Evolutionary conservation across 108 stramenopile species (phyloP).

Genomic region (Fragilaria radians): DNA sequence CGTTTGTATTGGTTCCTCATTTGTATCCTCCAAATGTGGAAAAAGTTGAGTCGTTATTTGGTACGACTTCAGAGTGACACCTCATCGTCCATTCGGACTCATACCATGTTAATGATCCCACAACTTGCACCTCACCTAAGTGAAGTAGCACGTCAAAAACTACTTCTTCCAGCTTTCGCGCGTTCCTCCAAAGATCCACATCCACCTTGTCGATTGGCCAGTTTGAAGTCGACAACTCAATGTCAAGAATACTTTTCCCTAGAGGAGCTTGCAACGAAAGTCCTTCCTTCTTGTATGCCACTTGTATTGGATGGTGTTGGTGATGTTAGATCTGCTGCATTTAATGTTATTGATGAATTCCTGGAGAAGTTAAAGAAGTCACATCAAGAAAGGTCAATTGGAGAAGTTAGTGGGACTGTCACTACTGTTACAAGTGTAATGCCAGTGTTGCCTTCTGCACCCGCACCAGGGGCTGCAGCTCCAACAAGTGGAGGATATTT

Average conservation of each 20-base stretch:
- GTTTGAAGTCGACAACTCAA: constrained; percentile 38
- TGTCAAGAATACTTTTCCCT: constrained; percentile 54
- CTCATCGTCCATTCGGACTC: constrained; percentile 73
- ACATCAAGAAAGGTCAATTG: constrained; percentile 35
- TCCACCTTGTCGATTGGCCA: constrained; percentile 68
- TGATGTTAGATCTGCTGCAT: constrained; percentile 74
- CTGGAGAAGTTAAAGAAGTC: constrained; percentile 52
- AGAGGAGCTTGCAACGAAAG: constrained; percentile 50
- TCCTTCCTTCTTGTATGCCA: constrained; percentile 60
- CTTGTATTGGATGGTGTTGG: constrained; percentile 52
- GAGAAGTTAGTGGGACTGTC: constrained; percentile 25
- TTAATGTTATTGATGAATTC: constrained; percentile 51
- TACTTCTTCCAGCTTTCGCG: constrained; percentile 70
- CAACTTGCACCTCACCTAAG: constrained; percentile 68
- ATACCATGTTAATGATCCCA: constrained; percentile 82
- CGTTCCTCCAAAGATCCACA: constrained; percentile 78
- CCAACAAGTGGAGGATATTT: constrained; percentile 44
- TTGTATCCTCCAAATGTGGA: constrained; percentile 69
- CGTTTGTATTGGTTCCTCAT: constrained; percentile 57
- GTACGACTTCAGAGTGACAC: constrained; percentile 74
- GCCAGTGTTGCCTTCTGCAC: constrained; percentile 10
- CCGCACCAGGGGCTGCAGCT: constrained; percentile 6
- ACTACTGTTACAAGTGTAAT: constrained; percentile 2
- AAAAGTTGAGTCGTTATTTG: constrained; percentile 79
- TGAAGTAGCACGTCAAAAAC: constrained; percentile 59